Base-by-base conservation (phyloP, 1,139 yeast species). In the Kodamaea fungicola region DNA sequence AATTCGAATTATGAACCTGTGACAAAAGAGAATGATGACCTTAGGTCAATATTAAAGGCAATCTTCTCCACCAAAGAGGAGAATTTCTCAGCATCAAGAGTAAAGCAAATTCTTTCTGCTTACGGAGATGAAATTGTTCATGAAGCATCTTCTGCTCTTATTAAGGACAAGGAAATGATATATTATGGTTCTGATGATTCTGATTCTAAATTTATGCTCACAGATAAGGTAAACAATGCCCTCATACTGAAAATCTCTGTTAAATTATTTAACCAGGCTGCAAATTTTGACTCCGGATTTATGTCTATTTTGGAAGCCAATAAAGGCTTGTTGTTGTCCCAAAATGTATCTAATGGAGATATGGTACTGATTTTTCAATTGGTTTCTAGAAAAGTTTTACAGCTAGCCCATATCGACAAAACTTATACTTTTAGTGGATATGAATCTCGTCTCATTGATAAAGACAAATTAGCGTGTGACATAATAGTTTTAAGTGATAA, bases 381-480 rank as follows among this genome's bases (percentile, higher is more conserved):
- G 25, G 42, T 78, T 10, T 66, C 77, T 1, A 50, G 58, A 9
- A 51, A 59, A 1, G 49, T 57, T 10, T 49, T 76, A 3, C 62
- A 62, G 4, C 43, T 81, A 12, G 64, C 72, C 1, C 72, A 85
- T 37, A 64, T 82, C 13, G 86, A 81, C 45, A 73, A 71, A 40
- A 57, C 69, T 7, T 67, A 74, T 33, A 69, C 64, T 7, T 64
- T 74, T 37, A 61, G 65, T 10, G 80, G 83, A 1, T 82, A 83
- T 50, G 80, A 76, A 40, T 80, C 89, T 0, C 65, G 89, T 45
- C 61, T 74, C 8, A 66, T 80, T 24, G 87, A 82, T 44, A 75
- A 78, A 45, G 76, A 77, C 13, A 74, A 73, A 43, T 63, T 82
- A 6, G 81, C 81, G 33, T 77, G 85, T 52, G 90, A 83, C 47